Evolutionary conservation across 2,329 filamentous ascomycete species (phyloP).

Genomic region (Fusarium globosum): DNA sequence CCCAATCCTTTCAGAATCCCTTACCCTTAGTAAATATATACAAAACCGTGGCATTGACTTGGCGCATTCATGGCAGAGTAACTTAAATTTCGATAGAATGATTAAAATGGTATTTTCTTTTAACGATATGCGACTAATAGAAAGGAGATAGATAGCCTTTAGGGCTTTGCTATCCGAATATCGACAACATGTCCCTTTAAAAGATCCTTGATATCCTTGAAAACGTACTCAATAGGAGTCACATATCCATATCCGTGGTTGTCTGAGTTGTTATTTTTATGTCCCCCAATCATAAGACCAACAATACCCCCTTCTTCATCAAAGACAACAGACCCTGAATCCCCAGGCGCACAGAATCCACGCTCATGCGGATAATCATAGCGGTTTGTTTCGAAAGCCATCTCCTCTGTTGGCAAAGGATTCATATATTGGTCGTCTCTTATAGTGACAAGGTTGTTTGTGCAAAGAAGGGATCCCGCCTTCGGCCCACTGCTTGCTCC

Average conservation of each 20-base stretch:
- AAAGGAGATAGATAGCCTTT: no score
- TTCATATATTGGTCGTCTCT: background rate
- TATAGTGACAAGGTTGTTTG: background rate
- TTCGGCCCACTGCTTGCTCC: fast-evolving
- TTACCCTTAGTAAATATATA: fast-evolving
- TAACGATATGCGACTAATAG: fast-evolving
- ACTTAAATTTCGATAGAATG: fast-evolving
- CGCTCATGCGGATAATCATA: fast-evolving
- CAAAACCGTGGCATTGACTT: fast-evolving
- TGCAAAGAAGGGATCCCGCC: background rate
- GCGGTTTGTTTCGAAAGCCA: background rate
- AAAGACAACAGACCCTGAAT: background rate
- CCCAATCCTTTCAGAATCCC: no score
- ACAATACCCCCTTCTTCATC: fast-evolving
- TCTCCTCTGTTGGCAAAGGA: background rate
- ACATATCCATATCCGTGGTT: background rate
- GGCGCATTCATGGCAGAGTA: fast-evolving
- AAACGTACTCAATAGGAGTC: background rate
- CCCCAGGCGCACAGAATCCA: background rate
- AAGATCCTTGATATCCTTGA: background rate
- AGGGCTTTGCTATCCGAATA: background rate
- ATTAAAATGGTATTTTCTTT: background rate
- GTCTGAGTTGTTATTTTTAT: background rate
- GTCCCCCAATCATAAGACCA: background rate
- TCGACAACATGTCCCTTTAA: background rate